These are phyloP conservation scores for Venturia pyrina DNA, from an alignment of 2,329 filamentous ascomycete genomes.

Conservation along the genomic window DNA sequence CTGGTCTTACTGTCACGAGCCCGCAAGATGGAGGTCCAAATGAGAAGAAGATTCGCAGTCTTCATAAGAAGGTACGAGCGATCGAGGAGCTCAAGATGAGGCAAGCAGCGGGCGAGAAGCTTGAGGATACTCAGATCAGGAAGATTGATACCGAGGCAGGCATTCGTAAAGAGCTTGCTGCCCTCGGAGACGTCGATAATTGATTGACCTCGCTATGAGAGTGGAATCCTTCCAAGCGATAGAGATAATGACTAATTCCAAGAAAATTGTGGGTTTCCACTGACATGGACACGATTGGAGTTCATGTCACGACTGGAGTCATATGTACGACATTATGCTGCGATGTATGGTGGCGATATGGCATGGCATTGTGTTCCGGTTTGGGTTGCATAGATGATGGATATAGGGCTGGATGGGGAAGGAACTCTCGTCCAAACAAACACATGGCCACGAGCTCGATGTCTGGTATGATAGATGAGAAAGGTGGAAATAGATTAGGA, in stretches of 20 bases:
- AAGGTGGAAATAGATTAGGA: not conserved
- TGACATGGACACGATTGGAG: not conserved
- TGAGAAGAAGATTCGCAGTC: slow-evolving; percentile 80
- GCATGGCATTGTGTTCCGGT: not conserved
- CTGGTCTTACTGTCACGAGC: slow-evolving; percentile 45
- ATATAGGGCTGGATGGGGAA: not conserved
- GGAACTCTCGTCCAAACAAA: not conserved
- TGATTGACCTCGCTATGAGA: not conserved
- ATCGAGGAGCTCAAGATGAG: slow-evolving; percentile 99
- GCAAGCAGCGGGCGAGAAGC: slow-evolving; percentile 83
- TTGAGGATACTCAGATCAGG: slow-evolving; percentile 97
- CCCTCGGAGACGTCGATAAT: slow-evolving; percentile 33
- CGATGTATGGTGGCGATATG: not conserved
- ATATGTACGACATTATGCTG: not conserved
- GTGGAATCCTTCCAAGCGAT: not conserved
- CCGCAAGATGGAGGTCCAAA: slow-evolving; percentile 49
- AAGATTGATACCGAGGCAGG: slow-evolving; percentile 86
- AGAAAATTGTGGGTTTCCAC: not conserved
- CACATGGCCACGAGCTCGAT: not conserved
- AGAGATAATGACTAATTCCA: not conserved
- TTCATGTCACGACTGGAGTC: not conserved
- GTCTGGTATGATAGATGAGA: not conserved
- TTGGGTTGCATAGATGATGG: not conserved
- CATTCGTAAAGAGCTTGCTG: slow-evolving; percentile 74
- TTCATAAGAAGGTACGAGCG: slow-evolving; percentile 94